Base-by-base conservation (phyloP, 495 filamentous ascomycete species). In the Neurospora intermedia region DNA sequence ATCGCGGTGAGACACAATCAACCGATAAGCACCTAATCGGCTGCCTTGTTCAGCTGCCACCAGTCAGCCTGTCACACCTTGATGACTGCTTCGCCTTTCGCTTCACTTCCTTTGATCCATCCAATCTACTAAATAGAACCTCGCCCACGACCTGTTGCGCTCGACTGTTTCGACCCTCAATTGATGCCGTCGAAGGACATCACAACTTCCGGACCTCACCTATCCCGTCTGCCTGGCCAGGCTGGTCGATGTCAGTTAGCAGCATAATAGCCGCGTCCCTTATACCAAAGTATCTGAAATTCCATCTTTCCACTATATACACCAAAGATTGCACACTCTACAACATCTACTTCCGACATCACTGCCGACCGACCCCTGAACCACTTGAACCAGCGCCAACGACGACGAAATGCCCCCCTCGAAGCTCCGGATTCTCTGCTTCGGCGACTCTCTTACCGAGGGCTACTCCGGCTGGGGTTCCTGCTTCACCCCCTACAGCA, bases 391-490 rank as follows among this genome's bases (percentile, higher is more conserved):
- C 10, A 41, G 38, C n/a, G 27, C 70, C 13, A 46, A 31, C 23
- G 11, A 43, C 70, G 69, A 42, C 45, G 77, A 69, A n/a, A 78
- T 79, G 78, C 73, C 76, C 16, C 20, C 31, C 39, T 73, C 69
- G 13, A 73, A 79, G 40, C 78, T 87, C 9, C 81, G 82, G 41
- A 85, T 91, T 45, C 84, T 91, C 35, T 90, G 89, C 81, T 89
- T 91, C 76, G 90, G 90, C 78, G 83, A 90, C 80, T 89, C 87
- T 54, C 84, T 91, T 35, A 91, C 89, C 11, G 81, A 81, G 15
- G 90, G 90, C 39, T 90, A 82, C 80, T 81, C 85, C 27, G 46
- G 72, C 43, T 82, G 75, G 70, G 88, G 88, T 35, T 40, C 77
- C 9, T 42, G 78, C 23, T 84, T 82, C 72, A 84, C 87, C 54